Base-by-base conservation (phyloP, 768 basidiomycete genomes). In the Royoungia palumana region DNA sequence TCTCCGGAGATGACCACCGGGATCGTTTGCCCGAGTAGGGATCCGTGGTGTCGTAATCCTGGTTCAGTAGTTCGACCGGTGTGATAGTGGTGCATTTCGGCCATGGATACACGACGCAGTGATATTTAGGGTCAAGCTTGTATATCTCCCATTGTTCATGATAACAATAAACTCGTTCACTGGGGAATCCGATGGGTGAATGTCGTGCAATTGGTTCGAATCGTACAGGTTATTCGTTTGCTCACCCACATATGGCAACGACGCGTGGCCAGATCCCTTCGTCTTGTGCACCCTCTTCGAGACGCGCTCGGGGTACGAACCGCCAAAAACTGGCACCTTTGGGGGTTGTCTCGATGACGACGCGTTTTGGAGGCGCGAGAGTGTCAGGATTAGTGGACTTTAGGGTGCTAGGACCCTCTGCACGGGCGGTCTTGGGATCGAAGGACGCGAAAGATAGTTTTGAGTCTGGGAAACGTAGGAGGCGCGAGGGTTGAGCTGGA, bases 111-210 rank as follows among this genome's bases (percentile, higher is more conserved):
- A 88, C 80, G 49, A 70, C 66, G 60, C 88, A 91, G 20, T 79
- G 76, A 55, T 90, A 90, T n/a, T 67, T 64, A 3, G 84, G 81
- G 60, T 91, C 89, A 8, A 91, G 75, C 61, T 89, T 90, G 69
- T 89, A 84, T 24, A 90, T 82, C 52, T 91, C 89, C 89, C 89
- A 91, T 63, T 89, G 87, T 30, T 90, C 86, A 62, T 85, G 85
- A 17, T 78, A 77, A 60, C 77, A 78, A 49, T 76, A 63, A 44
- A 78, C 65, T 1, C 65, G 61, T 66, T 78, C 68, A 10, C 83
- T 84, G 53, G 21, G 34, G 51, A 47, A 50, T 51, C 56, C 22
- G 37, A 53, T 41, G 1, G 41, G 52, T 57, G 48, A 55, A 47
- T 44, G 40, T 8, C 47, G 41, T 35, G 35, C 32, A 4, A 32